Conservation (phyloP, 177 flowering plant genomes). For the Tripterygium wilfordii region DNA sequence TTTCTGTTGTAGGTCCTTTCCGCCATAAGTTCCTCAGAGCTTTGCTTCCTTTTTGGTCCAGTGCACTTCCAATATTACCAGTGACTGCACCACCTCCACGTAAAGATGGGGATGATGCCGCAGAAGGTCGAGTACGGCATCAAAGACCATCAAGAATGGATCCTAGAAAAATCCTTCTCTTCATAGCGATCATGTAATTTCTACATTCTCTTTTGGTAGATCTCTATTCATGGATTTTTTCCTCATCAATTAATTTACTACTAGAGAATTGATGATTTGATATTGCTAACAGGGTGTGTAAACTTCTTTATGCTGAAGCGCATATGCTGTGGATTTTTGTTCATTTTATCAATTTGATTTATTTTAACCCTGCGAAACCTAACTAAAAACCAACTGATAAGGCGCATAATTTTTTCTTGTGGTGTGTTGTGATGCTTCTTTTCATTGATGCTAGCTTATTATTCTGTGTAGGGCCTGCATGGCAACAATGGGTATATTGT, state of each 20-base stretch:
- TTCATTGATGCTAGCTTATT: background rate
- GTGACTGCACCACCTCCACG: constrained; percentile 94
- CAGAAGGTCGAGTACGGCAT: constrained; percentile 70
- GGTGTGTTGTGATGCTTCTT: too few species aligned
- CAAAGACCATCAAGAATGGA: constrained; percentile 85
- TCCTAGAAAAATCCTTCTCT: constrained; percentile 86
- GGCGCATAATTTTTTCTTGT: too few species aligned
- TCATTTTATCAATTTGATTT: too few species aligned
- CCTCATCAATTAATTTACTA: background rate
- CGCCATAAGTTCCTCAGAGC: constrained; percentile 81
- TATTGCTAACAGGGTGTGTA: too few species aligned
- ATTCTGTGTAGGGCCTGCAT: constrained; percentile 80
- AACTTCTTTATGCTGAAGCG: too few species aligned
- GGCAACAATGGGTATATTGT: constrained; percentile 95
- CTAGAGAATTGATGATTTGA: background rate
- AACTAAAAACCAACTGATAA: too few species aligned
- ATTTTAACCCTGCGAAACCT: too few species aligned
- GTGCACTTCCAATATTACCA: constrained; percentile 85
- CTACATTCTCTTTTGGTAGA: background rate
- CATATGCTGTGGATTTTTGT: too few species aligned
- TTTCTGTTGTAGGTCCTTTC: constrained; percentile 59
- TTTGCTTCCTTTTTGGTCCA: constrained; percentile 95
- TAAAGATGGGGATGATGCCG: constrained; percentile 65
- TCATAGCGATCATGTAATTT: constrained; percentile 87
- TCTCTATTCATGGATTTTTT: background rate